A percentile compares a stretch with the other conserved stretches of the same genome.
phyloP scores from a whole-genome alignment of 768 basidiomycete genomes.

The Hygrophoropsis aurantiaca region DNA sequence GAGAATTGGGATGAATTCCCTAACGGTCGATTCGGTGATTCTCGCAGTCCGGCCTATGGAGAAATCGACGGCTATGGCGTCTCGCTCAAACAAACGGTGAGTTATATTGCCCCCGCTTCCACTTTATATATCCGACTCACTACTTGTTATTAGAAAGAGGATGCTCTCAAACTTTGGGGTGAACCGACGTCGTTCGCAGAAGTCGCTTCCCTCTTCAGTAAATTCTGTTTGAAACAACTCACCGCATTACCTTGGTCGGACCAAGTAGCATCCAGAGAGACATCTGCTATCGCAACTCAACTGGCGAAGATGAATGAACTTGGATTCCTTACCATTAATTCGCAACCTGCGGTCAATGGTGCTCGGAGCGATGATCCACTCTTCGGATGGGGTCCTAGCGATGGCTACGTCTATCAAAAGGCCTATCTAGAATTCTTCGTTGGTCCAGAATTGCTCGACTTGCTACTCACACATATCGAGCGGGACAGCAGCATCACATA shows the following conservation, averaged over 20 bases:
- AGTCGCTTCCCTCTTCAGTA: slow-evolving; percentile 71
- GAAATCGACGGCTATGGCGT: slow-evolving; percentile 97
- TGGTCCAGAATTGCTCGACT: slow-evolving; percentile 64
- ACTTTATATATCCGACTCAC: slow-evolving; percentile 7
- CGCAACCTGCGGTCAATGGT: slow-evolving; percentile 94
- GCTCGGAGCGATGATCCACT: slow-evolving; percentile 79
- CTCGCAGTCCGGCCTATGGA: slow-evolving; percentile 95
- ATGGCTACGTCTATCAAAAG: slow-evolving; percentile 97
- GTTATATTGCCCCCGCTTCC: slow-evolving; percentile 15
- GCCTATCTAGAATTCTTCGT: slow-evolving; percentile 98
- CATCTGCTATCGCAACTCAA: slow-evolving; percentile 71
- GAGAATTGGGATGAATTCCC: slow-evolving; percentile 99
- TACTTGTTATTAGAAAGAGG: slow-evolving; percentile 63
- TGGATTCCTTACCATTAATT: slow-evolving; percentile 97
- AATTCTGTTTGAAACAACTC: slow-evolving; percentile 77
- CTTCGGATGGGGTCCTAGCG: slow-evolving; percentile 92
- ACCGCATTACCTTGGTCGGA: slow-evolving; percentile 94
- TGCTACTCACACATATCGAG: slow-evolving; percentile 80
- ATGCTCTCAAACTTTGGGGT: slow-evolving; percentile 88
- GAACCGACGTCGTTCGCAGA: slow-evolving; percentile 67
- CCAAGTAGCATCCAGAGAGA: slow-evolving; percentile 82
- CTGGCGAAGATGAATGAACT: slow-evolving; percentile 85
- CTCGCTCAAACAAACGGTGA: slow-evolving; percentile 84
- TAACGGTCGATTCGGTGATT: slow-evolving; percentile 97
- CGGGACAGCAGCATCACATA: slow-evolving; percentile 89